phyloP scores from a whole-genome alignment of 768 basidiomycete genomes.

The Suillus subluteus region DNA sequence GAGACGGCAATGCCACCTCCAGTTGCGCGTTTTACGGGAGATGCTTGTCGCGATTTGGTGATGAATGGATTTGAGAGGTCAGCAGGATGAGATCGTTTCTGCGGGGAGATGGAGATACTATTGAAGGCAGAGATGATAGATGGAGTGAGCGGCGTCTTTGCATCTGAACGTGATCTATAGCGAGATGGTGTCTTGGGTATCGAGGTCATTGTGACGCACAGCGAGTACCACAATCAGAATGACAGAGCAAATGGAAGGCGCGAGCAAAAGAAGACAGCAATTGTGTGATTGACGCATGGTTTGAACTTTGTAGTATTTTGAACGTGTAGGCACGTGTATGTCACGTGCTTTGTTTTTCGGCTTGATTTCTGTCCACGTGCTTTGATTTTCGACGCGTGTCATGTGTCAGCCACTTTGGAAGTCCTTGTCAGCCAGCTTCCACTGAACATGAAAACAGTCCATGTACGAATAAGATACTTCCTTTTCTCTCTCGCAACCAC shows the following conservation, averaged over 20 bases:
- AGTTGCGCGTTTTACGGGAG: constrained; percentile 67
- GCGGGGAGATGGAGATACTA: constrained; percentile 38
- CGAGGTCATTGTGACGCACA: constrained; percentile 20
- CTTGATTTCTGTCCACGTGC: constrained; percentile 7
- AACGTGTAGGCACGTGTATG: constrained; percentile 18
- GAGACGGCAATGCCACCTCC: constrained; percentile 50
- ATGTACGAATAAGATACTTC: not conserved
- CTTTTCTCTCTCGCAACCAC: not conserved
- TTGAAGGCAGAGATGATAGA: constrained; percentile 45
- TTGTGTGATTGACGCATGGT: not conserved
- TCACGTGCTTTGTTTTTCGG: constrained; percentile 22
- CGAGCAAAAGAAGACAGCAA: not conserved
- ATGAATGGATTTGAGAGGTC: constrained; percentile 70
- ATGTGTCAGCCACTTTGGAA: not conserved
- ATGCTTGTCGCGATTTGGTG: constrained; percentile 55
- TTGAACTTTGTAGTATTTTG: not conserved
- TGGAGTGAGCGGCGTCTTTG: constrained; percentile 52
- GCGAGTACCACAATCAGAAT: not conserved
- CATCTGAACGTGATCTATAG: constrained; percentile 52
- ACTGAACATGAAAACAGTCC: not conserved
- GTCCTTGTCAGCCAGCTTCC: constrained; percentile 4
- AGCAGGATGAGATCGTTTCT: constrained; percentile 38
- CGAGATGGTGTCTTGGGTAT: constrained; percentile 50
- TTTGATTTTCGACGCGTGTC: constrained; percentile 6
- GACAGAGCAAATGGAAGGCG: not conserved